Evolutionary conservation across 1,284 basidiomycete species (phyloP).

Genomic region (Puccinia coronata): DNA sequence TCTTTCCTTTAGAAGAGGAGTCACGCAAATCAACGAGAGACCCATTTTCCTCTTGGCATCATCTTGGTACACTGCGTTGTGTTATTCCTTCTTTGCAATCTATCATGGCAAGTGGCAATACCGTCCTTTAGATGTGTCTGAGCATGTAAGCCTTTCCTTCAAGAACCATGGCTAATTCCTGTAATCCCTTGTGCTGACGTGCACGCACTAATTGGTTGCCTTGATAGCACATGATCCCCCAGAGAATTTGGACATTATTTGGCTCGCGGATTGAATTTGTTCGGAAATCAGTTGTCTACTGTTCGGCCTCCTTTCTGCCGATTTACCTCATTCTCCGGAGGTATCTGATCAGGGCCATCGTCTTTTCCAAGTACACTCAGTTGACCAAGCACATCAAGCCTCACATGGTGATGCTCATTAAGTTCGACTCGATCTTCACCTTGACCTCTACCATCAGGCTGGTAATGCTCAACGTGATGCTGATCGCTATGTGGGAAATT

Average conservation of each 20-base stretch:
- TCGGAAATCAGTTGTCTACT: constrained; percentile 9
- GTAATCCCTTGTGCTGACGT: background rate
- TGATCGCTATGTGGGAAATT: constrained; percentile 40
- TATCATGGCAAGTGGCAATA: constrained; percentile 31
- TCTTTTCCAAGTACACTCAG: constrained; percentile 44
- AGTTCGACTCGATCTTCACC: constrained; percentile 46
- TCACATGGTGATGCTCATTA: constrained; percentile 47
- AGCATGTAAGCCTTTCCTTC: constrained; percentile 24
- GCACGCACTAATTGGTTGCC: background rate
- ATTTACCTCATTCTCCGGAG: constrained; percentile 34
- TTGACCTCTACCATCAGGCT: constrained; percentile 37
- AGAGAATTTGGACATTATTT: constrained; percentile 27
- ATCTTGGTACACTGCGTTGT: constrained; percentile 7
- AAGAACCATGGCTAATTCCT: background rate
- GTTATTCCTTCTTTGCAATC: constrained; percentile 31
- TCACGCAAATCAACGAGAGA: constrained; percentile 38
- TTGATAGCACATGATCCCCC: constrained; percentile 25
- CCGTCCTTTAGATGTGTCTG: constrained; percentile 16
- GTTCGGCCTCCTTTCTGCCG: constrained; percentile 38
- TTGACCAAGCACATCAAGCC: constrained; percentile 39
- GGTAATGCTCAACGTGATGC: constrained; percentile 14
- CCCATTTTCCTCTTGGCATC: constrained; percentile 33
- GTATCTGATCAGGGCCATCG: constrained; percentile 36
- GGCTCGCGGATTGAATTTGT: constrained; percentile 4
- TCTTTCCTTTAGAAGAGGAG: constrained; percentile 15